Conservation (phyloP, 345 rosid genomes). For the Brassica juncea region DNA sequence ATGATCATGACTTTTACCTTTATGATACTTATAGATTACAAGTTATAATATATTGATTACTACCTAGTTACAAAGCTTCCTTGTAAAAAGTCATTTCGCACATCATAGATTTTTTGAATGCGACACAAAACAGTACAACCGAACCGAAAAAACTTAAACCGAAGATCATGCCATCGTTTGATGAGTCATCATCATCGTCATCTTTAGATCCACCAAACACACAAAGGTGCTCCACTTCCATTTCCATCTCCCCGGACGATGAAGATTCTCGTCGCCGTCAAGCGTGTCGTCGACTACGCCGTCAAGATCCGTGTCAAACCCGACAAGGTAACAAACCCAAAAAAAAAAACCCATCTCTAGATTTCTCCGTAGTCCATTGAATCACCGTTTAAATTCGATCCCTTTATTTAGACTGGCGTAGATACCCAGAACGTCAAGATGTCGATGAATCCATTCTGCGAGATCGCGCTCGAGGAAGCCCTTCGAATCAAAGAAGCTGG, state of each 20-base stretch:
- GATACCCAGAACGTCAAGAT: constrained; percentile 92
- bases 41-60: no score
- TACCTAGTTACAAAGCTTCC: no score
- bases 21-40: no score
- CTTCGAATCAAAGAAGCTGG: constrained; percentile 82
- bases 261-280: constrained; percentile 92
- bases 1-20: no score
- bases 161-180: background rate
- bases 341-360: background rate
- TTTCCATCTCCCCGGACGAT: constrained; percentile 36
- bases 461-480: constrained; percentile 91
- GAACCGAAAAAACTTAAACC: background rate
- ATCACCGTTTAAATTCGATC: background rate
- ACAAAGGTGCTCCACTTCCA: background rate
- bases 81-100: no score
- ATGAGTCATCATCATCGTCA: constrained; percentile 24
- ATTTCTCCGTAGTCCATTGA: background rate
- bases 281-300: constrained; percentile 90
- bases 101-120: background rate
- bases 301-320: constrained; percentile 94
- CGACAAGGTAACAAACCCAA: constrained; percentile 63
- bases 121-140: background rate
- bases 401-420: constrained; percentile 66
- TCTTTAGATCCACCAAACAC: constrained; percentile 4
- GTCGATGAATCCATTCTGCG: constrained; percentile 99